Evolutionary conservation across 192 early-diverging fungal genomes (phyloP), one percentile per base, ranked within the genome.

Genomic region (Coemansia sp.): DNA sequence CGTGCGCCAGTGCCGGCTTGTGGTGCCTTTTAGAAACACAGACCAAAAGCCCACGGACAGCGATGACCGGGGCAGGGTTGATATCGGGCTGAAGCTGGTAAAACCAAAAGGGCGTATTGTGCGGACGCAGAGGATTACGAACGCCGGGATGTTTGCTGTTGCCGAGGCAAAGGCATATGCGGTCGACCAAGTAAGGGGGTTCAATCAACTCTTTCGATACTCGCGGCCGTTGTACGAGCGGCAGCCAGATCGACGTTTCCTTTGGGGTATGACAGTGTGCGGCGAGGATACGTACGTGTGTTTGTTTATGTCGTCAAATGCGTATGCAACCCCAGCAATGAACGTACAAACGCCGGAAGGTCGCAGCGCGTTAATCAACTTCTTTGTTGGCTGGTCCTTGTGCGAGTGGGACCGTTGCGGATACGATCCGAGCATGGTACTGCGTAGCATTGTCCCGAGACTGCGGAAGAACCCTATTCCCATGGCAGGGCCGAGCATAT

Each of bases 231-330:
- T 52, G 4, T 52, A 52, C 23, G 19, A 12, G 2, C 10, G 26
- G 17, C 68, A 70, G 57, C 43, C 22, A 11, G 17, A 64, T 12
- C 54, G 68, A 4, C 68, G 68, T 17, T 70, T 52, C 12, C 27
- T 58, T 3, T 70, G 68, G 68, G 68, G 62, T 0, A 38, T 64
- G 14, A 47, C 35, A 2, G 11, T 57, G 23, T 70, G 68, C 10
- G 50, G 35, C 16, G 12, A 37, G 4, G 27, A 54, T 0, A 29
- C 59, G 10, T 9, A 31, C 10, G 53, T 29, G 1, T 59, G 37
- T 4, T 43, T 62, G 27, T 21, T 69, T 23, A 21, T 48, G 12
- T 54, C 17, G 4, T 59, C 57, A 47, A 12, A 1, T 12, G 55
- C 31, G 3, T 12, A 51, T 0, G 26, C 21, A 22, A 59, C 68